These are phyloP conservation scores for Candida tibetensis DNA, from an alignment of 805 yeast genomes.

Conservation along the genomic window DNA sequence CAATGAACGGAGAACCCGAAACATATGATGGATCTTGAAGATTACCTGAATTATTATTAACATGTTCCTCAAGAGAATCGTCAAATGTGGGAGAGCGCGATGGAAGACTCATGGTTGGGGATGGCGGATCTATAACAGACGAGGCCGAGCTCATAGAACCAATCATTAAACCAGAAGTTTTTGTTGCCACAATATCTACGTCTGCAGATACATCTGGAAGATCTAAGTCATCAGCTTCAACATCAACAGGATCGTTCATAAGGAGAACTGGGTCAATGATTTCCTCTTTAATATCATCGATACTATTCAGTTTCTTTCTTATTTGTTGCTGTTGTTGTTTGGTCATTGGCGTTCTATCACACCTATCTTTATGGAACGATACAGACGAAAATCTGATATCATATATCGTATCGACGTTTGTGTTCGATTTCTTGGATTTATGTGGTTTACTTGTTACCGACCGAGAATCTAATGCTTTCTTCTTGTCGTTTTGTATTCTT, in stretches of 20 bases:
- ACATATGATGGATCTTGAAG: neutral
- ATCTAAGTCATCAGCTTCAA: constrained; percentile 1
- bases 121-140: constrained; percentile 6
- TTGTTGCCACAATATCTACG: constrained; percentile 1
- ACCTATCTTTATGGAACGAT: constrained; percentile 35
- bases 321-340: constrained; percentile 1
- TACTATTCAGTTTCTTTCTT: neutral
- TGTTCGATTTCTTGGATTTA: constrained; percentile 10
- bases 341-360: constrained; percentile 29
- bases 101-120: constrained; percentile 6
- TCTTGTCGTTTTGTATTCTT: constrained; percentile 21
- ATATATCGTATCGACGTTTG: constrained; percentile 10
- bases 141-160: constrained; percentile 2
- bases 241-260: neutral
- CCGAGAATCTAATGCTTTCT: constrained; percentile 6
- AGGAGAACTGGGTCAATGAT: neutral
- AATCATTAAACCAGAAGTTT: neutral
- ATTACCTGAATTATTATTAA: neutral
- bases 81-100: constrained; percentile 4
- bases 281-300: constrained; percentile 3
- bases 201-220: neutral
- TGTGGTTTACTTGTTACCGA: neutral
- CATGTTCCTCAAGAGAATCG: neutral
- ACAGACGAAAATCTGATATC: constrained; percentile 17
- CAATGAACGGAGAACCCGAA: constrained; percentile 3